Percentiles rank a stretch among this genome's conserved stretches.
phyloP scores from a whole-genome alignment of 192 early-diverging fungal species.

The Umbelopsis ramanniana region DNA sequence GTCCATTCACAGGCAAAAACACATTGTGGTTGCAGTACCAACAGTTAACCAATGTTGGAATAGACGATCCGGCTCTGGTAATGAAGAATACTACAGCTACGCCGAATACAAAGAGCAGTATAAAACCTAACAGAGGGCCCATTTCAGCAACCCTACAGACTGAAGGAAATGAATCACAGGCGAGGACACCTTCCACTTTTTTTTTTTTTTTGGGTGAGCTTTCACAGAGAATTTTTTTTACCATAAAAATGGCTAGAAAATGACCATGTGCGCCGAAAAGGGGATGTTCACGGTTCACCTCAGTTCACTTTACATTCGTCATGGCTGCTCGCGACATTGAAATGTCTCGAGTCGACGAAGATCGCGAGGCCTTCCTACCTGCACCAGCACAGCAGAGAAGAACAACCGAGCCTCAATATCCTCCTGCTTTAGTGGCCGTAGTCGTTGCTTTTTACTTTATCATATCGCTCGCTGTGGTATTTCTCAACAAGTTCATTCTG shows the following conservation, averaged over 20 bases:
- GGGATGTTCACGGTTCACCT: too few relatives aligned
- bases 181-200: neutral
- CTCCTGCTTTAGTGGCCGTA: constrained; percentile 42
- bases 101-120: constrained; percentile 22
- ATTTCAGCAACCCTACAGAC: neutral
- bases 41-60: constrained; percentile 1
- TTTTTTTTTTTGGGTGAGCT: neutral
- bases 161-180: neutral
- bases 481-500: constrained; percentile 70
- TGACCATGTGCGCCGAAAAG: too few relatives aligned
- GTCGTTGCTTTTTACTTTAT: constrained; percentile 68
- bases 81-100: constrained; percentile 10
- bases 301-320: neutral
- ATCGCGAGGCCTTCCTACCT: constrained; percentile 47
- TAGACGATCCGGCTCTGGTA: neutral
- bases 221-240: neutral
- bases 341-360: constrained; percentile 40
- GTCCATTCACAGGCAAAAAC: neutral
- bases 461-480: constrained; percentile 66
- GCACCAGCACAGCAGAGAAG: constrained; percentile 33
- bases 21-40: constrained; percentile 20
- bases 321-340: constrained; percentile 30
- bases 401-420: constrained; percentile 33
- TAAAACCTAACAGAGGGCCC: neutral
- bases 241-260: too few relatives aligned